Evolutionary conservation across 1,284 basidiomycete genomes (phyloP).

Genomic region (Cronartium ribicola): DNA sequence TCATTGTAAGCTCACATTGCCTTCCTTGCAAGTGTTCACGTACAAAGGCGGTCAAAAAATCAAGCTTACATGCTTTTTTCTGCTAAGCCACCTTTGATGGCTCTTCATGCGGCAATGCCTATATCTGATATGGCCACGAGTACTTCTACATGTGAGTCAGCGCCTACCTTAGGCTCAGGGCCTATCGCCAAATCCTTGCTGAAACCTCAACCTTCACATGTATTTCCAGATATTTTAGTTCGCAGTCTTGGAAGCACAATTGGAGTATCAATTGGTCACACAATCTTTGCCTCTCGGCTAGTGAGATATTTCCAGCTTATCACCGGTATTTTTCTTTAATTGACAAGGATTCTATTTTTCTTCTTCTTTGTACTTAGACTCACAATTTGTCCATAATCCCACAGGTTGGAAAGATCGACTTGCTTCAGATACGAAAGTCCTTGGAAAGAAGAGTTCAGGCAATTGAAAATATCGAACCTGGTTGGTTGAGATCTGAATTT

Average conservation of each 20-base stretch:
- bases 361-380: not conserved
- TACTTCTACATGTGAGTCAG: constrained; percentile 1
- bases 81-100: constrained; percentile 1
- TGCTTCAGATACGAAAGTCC: not conserved
- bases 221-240: not conserved
- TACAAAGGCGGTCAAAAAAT: too few relatives aligned
- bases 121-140: not conserved
- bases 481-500: not conserved
- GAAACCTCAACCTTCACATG: not conserved
- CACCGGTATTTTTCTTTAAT: not conserved
- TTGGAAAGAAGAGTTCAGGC: not conserved
- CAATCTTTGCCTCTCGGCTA: constrained; percentile 4
- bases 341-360: not conserved
- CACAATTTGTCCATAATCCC: not conserved
- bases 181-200: not conserved
- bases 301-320: not conserved
- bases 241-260: constrained; percentile 2
- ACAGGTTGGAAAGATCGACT: not conserved
- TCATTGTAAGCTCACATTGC: not conserved
- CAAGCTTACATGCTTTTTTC: not conserved
- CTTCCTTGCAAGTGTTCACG: not conserved
- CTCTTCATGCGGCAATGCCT: constrained; percentile 1
- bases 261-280: constrained; percentile 5
- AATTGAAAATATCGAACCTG: not conserved
- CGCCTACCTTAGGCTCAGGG: not conserved